These are phyloP conservation scores for Cyphellophora attinorum DNA, from an alignment of 2,329 filamentous ascomycete species.

Conservation along the genomic window DNA sequence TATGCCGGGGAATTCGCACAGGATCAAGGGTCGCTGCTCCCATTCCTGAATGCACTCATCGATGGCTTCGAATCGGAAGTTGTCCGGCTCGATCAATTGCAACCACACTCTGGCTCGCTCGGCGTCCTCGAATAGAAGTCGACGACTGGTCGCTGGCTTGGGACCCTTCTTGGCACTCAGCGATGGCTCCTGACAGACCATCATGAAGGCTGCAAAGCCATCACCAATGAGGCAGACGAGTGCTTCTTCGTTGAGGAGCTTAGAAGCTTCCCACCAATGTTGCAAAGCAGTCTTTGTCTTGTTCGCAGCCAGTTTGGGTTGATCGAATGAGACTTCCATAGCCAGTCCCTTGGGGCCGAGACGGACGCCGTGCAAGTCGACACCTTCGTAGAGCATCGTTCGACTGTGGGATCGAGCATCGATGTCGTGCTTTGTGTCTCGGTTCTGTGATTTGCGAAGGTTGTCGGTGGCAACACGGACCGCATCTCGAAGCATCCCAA, in stretches of 20 bases:
- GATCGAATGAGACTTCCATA: constrained; percentile 5
- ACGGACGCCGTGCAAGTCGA: neutral
- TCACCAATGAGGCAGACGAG: constrained; percentile 7
- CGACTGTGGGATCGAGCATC: neutral
- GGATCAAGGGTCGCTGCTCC: neutral
- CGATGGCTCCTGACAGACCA: neutral
- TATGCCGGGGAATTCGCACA: constrained; percentile 7
- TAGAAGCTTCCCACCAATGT: constrained; percentile 11
- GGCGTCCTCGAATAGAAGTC: neutral
- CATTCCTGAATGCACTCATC: neutral
- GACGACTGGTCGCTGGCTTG: neutral
- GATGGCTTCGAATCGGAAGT: neutral
- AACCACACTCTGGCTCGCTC: neutral
- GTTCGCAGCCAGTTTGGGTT: constrained; percentile 3
- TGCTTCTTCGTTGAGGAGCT: constrained; percentile 5
- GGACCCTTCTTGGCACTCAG: neutral
- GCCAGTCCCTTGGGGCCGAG: constrained; percentile 4
- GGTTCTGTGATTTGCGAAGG: neutral
- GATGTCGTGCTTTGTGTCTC: neutral
- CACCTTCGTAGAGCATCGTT: neutral
- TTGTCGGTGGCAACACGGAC: neutral
- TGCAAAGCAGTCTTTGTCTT: constrained; percentile 2
- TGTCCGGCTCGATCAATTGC: neutral
- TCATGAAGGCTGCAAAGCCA: neutral
- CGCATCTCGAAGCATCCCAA: constrained; percentile 53